phyloP scores from a whole-genome alignment of 2,329 filamentous ascomycete species.

The Pseudopyrenochaeta lycopersici region DNA sequence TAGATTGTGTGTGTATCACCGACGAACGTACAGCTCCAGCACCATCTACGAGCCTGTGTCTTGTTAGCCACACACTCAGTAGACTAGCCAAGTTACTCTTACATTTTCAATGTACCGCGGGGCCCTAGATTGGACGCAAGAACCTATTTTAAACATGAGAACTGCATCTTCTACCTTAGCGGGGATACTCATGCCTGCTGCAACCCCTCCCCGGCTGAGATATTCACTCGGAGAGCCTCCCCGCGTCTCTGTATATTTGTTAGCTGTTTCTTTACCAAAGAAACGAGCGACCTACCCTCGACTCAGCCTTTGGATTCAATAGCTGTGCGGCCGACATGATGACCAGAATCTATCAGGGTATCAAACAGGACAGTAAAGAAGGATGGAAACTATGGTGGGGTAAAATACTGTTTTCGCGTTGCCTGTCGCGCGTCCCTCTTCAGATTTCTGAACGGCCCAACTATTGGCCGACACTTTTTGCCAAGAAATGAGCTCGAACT shows the following conservation, averaged over 20 bases:
- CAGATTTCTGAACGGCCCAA: constrained; percentile 30
- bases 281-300: constrained; percentile 72
- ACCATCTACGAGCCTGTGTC: constrained; percentile 66
- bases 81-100: constrained; percentile 61
- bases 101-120: constrained; percentile 96
- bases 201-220: constrained; percentile 88
- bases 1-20: background rate
- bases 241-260: constrained; percentile 78
- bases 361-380: constrained; percentile 29
- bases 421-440: constrained; percentile 35
- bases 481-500: constrained; percentile 27
- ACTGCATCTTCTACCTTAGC: background rate
- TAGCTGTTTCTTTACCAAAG: constrained; percentile 46
- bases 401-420: constrained; percentile 36
- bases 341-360: constrained; percentile 31
- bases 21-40: constrained; percentile 62
- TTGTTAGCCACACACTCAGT: constrained; percentile 49
- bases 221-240: constrained; percentile 97
- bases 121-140: constrained; percentile 96
- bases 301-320: constrained; percentile 98
- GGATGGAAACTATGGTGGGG: constrained; percentile 30
- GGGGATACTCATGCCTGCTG: constrained; percentile 57
- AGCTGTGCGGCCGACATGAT: constrained; percentile 96
- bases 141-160: constrained; percentile 69
- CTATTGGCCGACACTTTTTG: constrained; percentile 4